Evolutionary conservation across 352 stramenopile genomes (phyloP), one percentile per base, ranked within the genome.

Genomic region (Hyaloperonospora brassicae): DNA sequence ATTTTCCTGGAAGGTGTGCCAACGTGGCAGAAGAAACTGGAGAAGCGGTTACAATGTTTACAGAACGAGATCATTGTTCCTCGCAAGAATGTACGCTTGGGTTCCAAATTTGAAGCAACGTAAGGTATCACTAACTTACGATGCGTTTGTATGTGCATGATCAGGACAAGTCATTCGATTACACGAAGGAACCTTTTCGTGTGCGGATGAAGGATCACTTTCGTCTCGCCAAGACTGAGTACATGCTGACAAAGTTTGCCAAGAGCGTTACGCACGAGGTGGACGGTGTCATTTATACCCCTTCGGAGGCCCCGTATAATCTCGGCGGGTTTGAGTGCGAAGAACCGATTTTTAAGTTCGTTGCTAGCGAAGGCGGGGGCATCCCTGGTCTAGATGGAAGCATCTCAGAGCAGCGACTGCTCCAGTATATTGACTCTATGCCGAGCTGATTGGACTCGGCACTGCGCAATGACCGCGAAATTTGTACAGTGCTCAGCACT

Each of bases 201-300:
- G 79, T 94, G 38, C 82, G 84, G 45, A 94, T 94, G 84, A 93
- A 93, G 61, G 84, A 94, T 46, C 84, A 94, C 57, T 94, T 93
- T 57, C 81, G 82, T 52, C 56, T 94, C 42, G 76, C 68, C 5
- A 94, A 93, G 71, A 90, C 84, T 35, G 80, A 93, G 65, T 91
- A 86, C 52, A 59, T 93, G 70, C 55, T 94, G 54, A 77, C 78
- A 51, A 93, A 89, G 59, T 94, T 94, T 45, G 76, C 88, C n/a
- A 74, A 84, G 50, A 86, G 78, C 38, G 80, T 94, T 12, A 93
- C 84, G 10, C 84, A 94, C 55, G 77, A 91, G 47, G 82, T 94
- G 4, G 84, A 94, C 41, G 84, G 84, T 34, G 78, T 93, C 39
- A 87, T 94, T 47, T 94, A 89, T 61, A 94, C 84, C 0, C 84